These are phyloP conservation scores for Beauveria scarabaeidicola DNA, from an alignment of 2,329 filamentous ascomycete species.

Conservation along the genomic window DNA sequence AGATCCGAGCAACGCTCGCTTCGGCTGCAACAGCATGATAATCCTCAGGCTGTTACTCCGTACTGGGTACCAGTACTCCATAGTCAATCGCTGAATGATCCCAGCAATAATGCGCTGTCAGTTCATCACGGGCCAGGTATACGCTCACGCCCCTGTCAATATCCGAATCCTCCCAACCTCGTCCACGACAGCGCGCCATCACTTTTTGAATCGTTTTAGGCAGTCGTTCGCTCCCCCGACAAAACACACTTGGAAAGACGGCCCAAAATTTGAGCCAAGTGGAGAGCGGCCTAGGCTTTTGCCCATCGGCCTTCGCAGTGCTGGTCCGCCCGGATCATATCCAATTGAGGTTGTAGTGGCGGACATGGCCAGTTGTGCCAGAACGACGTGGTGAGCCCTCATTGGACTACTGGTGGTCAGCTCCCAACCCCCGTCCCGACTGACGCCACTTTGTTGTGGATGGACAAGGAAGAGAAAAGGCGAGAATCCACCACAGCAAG, in stretches of 20 bases:
- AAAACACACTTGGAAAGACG: neutral
- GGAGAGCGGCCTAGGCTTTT: constrained; percentile 5
- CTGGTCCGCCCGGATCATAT: constrained; percentile 9
- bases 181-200: neutral
- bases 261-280: constrained; percentile 3
- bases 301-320: constrained; percentile 9
- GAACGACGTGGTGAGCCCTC: constrained; percentile 12
- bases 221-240: neutral
- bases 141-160: constrained; percentile 3
- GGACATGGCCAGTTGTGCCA: constrained; percentile 11
- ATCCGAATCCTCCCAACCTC: constrained; percentile 8
- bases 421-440: constrained; percentile 7
- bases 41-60: neutral
- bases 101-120: constrained; percentile 3
- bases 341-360: constrained; percentile 9
- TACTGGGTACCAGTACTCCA: no score
- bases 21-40: neutral
- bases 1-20: constrained; percentile 3
- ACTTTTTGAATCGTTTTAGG: constrained; percentile 1
- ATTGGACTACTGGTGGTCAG: constrained; percentile 10
- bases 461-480: neutral
- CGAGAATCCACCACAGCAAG: constrained; percentile 8
- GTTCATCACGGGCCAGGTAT: constrained; percentile 1
- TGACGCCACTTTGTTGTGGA: constrained; percentile 11
- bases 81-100: neutral